Percentiles rank a stretch among this genome's conserved stretches.
Conservation (phyloP, 371 early-diverging fungal genomes). For the Syncephalis plumigaleata region DNA sequence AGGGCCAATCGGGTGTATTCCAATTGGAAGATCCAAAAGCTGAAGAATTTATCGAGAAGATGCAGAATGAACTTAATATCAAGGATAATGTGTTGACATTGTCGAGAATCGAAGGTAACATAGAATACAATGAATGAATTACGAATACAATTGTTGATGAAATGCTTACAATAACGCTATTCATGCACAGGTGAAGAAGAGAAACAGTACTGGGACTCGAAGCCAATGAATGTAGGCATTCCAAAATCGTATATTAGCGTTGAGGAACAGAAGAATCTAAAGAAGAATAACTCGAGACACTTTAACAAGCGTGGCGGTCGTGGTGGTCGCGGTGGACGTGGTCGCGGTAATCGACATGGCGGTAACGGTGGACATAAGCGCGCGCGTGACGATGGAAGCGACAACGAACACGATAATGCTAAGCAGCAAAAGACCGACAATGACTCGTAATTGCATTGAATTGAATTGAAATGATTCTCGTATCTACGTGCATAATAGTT, state of each 20-base stretch:
- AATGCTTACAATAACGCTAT: slow-evolving; percentile 13
- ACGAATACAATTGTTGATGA: too few species aligned
- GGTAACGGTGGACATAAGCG: slow-evolving; percentile 13
- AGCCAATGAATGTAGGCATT: slow-evolving; percentile 1
- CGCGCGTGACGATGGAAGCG: slow-evolving; percentile 7
- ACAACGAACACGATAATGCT: too few species aligned
- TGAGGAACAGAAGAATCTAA: slow-evolving; percentile 7
- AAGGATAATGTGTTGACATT: slow-evolving; percentile 11
- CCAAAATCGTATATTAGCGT: slow-evolving; percentile 4
- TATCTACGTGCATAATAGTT: too few species aligned
- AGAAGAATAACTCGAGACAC: slow-evolving; percentile 3
- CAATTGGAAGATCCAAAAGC: too few species aligned
- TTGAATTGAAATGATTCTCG: too few species aligned
- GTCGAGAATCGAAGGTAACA: slow-evolving; percentile 16
- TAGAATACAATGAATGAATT: too few species aligned
- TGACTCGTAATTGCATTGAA: too few species aligned
- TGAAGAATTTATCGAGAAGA: too few species aligned
- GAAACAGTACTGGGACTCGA: slow-evolving; percentile 16
- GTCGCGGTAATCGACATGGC: slow-evolving; percentile 13
- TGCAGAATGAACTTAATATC: slow-evolving; percentile 7
- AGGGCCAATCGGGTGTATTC: too few species aligned
- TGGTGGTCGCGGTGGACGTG: slow-evolving; percentile 10
- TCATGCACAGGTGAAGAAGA: slow-evolving; percentile 15
- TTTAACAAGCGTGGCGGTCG: slow-evolving; percentile 5
- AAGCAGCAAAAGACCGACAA: too few species aligned